Conservation (phyloP, 179 eudicot genomes). For the Spergularia azorica region DNA sequence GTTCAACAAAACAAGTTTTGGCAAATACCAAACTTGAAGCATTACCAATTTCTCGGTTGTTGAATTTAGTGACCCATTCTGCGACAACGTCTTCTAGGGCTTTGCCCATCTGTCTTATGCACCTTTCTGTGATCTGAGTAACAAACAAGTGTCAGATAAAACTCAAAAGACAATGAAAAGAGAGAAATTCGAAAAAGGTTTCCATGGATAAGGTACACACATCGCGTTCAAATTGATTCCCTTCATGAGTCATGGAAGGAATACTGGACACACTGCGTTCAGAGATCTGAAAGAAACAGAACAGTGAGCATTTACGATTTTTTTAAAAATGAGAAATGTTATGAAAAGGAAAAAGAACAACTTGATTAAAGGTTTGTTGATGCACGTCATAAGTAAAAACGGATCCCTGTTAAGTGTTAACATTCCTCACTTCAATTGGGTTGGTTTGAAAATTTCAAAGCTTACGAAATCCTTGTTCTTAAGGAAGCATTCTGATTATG, state of each 20-base stretch:
- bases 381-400: not conserved
- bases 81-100: slow-evolving; percentile 68
- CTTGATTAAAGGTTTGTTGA: not conserved
- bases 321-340: not conserved
- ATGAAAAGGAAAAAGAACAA: not conserved
- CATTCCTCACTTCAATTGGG: too few relatives aligned
- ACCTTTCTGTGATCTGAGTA: slow-evolving; percentile 69
- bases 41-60: slow-evolving; percentile 70
- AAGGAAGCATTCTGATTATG: not conserved
- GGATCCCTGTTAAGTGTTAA: too few relatives aligned
- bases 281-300: slow-evolving; percentile 49
- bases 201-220: slow-evolving; percentile 35
- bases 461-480: too few relatives aligned
- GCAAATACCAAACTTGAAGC: not conserved
- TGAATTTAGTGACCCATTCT: slow-evolving; percentile 60
- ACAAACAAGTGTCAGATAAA: slow-evolving; percentile 23
- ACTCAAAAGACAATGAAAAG: not conserved
- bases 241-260: slow-evolving; percentile 72
- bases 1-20: not conserved
- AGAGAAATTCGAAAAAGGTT: not conserved
- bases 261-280: slow-evolving; percentile 50
- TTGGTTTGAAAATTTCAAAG: too few relatives aligned
- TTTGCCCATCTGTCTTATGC: slow-evolving; percentile 70
- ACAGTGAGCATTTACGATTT: not conserved
- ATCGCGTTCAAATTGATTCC: slow-evolving; percentile 75